Base-by-base conservation (phyloP, 2,329 filamentous ascomycete species). In the Xylariales sp. region DNA sequence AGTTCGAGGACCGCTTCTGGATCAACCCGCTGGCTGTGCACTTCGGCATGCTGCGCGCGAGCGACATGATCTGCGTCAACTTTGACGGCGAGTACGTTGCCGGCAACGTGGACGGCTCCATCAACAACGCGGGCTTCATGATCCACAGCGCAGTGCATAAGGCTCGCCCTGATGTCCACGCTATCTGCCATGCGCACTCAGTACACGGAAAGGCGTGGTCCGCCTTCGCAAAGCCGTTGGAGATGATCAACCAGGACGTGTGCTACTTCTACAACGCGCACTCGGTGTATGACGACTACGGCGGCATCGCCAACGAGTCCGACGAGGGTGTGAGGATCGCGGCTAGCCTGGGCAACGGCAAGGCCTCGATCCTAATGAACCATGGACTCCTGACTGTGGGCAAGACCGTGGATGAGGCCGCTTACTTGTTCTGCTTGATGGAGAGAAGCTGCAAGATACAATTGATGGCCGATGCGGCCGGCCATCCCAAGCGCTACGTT, bases 21-120 rank as follows among this genome's bases (percentile, higher is more conserved):
- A 83, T 79, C 33, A 83, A 84, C 50, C 78, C 78, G 7, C 62
- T 84, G 2, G 76, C 74, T 3, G 65, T 66, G 24, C 78, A 83
- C 53, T 84, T 83, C 46, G 78, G 69, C 6, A 59, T 79, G 49
- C 65, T 83, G 30, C 79, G 74, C 47, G 74, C 77, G 2, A 67
- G 63, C 2, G 78, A 83, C 48, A 76, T 84, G 72, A 72, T 83
- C 17, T 66, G 78, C 8, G 65, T 83, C 13, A 71, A 83, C 50
- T 67, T 78, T 37, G 58, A 72, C 2, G 80, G 79, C 4, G 69
- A 74, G 6, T 70, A 77, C 2, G 68, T 83, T 3, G 77, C 75
- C 10, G 79, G 78, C 2, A 81, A 82, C 46, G 68, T n/a, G n/a
- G n/a, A 60, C 33, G 62, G 57, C 2, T n/a, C 57, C 5, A 73